phyloP scores from a whole-genome alignment of 2,329 filamentous ascomycete genomes.

The Arachnopeziza araneosa region DNA sequence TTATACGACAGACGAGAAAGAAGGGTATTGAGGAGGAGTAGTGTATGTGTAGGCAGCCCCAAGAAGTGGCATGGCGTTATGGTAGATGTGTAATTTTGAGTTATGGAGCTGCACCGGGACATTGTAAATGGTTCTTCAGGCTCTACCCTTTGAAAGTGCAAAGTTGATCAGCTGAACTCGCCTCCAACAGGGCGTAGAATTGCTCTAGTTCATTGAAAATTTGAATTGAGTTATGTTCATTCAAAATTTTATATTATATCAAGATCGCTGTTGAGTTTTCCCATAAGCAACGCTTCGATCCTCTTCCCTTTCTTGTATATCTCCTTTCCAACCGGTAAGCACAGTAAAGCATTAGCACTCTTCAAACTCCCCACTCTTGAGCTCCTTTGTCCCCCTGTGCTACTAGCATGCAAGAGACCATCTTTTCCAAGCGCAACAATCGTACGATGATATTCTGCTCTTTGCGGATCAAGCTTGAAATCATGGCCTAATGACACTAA shows the following conservation, averaged over 20 bases:
- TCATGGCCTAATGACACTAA: constrained; percentile 67
- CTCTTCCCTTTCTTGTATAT: constrained; percentile 62
- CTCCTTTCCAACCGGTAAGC: constrained; percentile 61
- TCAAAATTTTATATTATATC: neutral
- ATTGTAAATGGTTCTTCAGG: neutral
- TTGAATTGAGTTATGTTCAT: too few species aligned
- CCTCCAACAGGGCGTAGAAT: neutral
- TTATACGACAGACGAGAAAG: neutral
- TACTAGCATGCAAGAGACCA: constrained; percentile 66
- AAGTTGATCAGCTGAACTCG: neutral
- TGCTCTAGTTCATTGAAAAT: too few species aligned
- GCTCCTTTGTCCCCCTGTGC: constrained; percentile 86
- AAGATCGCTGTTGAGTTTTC: constrained; percentile 29
- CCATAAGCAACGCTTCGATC: constrained; percentile 78
- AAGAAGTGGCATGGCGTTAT: constrained; percentile 9
- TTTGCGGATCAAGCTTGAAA: constrained; percentile 64
- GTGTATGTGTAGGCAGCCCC: constrained; percentile 7
- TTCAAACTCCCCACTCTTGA: constrained; percentile 84
- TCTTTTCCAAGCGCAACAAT: constrained; percentile 61
- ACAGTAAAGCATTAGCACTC: constrained; percentile 81
- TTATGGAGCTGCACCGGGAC: constrained; percentile 5
- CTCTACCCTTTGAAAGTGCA: neutral
- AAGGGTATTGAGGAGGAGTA: neutral
- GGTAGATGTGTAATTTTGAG: constrained; percentile 4
- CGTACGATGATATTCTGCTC: constrained; percentile 88